Conservation (phyloP, 2,329 filamentous ascomycete genomes). For the Aureobasidium sp. region DNA sequence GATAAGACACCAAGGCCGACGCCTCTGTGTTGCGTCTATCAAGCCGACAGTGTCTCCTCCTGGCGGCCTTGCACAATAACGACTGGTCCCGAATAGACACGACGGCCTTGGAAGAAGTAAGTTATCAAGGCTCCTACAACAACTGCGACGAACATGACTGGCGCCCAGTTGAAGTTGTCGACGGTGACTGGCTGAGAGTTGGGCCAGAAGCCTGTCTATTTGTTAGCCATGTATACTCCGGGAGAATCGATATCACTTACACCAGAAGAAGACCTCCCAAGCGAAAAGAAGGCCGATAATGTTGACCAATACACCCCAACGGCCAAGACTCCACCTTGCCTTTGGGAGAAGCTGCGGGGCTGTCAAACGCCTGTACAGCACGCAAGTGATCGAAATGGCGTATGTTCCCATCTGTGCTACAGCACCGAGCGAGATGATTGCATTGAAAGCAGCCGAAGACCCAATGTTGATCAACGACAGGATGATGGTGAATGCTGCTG, state of each 20-base stretch:
- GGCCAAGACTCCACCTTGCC: slow-evolving; percentile 34
- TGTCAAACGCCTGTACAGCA: slow-evolving; percentile 34
- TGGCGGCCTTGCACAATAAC: neutral
- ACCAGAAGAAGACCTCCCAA: slow-evolving; percentile 31
- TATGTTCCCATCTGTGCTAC: slow-evolving; percentile 36
- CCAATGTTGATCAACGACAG: slow-evolving; percentile 22
- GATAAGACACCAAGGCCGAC: neutral
- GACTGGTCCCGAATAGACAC: slow-evolving; percentile 26
- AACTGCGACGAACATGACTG: slow-evolving; percentile 31
- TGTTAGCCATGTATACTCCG: neutral
- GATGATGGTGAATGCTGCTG: slow-evolving; percentile 16
- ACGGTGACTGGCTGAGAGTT: slow-evolving; percentile 2
- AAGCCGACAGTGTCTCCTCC: neutral
- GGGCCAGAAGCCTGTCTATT: slow-evolving; percentile 4
- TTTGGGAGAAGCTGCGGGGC: slow-evolving; percentile 32
- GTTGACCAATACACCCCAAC: slow-evolving; percentile 34
- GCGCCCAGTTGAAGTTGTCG: slow-evolving; percentile 31
- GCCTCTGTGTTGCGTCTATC: neutral
- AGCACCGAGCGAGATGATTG: slow-evolving; percentile 31
- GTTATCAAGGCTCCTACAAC: slow-evolving; percentile 24
- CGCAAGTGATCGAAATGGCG: slow-evolving; percentile 34
- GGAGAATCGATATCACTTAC: neutral
- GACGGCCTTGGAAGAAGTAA: slow-evolving; percentile 27
- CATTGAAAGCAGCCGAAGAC: slow-evolving; percentile 18
- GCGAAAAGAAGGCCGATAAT: slow-evolving; percentile 31